Evolutionary conservation across 2,329 filamentous ascomycete genomes (phyloP).

Genomic region (Pseudogymnoascus sp.): DNA sequence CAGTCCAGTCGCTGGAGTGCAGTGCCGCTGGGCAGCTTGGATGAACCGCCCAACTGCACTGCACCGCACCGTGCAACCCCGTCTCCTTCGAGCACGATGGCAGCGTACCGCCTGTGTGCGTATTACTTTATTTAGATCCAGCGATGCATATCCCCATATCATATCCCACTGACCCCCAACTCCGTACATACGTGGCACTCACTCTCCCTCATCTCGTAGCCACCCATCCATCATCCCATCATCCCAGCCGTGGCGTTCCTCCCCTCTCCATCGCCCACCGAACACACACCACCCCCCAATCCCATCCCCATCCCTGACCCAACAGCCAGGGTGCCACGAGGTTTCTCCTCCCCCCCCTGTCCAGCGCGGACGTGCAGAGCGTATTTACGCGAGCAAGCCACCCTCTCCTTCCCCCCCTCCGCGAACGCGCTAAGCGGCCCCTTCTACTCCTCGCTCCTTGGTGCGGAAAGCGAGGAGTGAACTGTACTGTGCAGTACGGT

Average conservation of each 20-base stretch:
- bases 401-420: background rate
- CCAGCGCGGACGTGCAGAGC: background rate
- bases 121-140: slow-evolving; percentile 1
- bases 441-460: background rate
- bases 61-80: too few species aligned
- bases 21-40: too few species aligned
- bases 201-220: background rate
- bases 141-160: background rate
- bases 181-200: background rate
- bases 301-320: background rate
- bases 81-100: too few species aligned
- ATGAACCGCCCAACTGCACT: too few species aligned
- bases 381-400: background rate
- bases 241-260: background rate
- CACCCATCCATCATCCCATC: background rate
- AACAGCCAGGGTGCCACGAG: background rate
- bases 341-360: background rate
- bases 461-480: too few species aligned
- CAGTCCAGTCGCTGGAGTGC: too few species aligned
- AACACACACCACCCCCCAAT: background rate
- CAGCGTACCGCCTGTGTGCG: background rate
- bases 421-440: background rate
- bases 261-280: background rate
- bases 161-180: background rate
- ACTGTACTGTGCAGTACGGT: too few species aligned